Evolutionary conservation across 192 early-diverging fungal genomes (phyloP), one percentile per base, ranked within the genome.

Genomic region (Backusella mclennaniae): DNA sequence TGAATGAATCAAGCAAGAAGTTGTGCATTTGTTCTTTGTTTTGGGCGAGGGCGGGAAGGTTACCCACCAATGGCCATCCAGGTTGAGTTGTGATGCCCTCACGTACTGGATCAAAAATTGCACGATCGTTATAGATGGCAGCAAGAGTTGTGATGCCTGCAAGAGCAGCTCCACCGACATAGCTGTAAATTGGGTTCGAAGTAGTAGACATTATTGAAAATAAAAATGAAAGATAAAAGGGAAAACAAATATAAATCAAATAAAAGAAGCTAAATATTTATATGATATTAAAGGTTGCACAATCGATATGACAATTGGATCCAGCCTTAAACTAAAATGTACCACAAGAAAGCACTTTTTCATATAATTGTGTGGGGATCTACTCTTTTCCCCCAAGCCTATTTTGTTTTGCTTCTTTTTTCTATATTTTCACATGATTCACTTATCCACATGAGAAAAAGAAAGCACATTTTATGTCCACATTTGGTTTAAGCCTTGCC

Each of bases 61-160:
- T 71, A 23, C 81, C 81, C 6, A 82, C 31, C 26, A 82, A 31
- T 2, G 81, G 81, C 69, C 71, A 76, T 17, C 77, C 81, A 21
- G 69, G 67, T 49, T 72, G 36, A 23, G 63, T 49, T 23, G 26
- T 35, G 19, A 82, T 73, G 21, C 72, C 81, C 7, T 56, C 56
- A 12, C 81, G 77, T n/a, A 33, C 42, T 8, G 74, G 73, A 46
- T 77, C 69, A 66, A 82, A 82, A n/a, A 78, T 29, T 2, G 81
- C 81, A 7, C 81, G 77, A 52, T 82, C 81, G 42, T 71, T 66
- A 39, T 82, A 82, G 4, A 35, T 69, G 12, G 81, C 77, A 1
- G 74, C 49, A 4, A 82, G 53, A 21, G 53, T 41, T 8, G 38
- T 69, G 31, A 82, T 59, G 1, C 36, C 63, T 6, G 69, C 69